Evolutionary conservation across 108 stramenopile genomes (phyloP).

Genomic region (Discostella pseudostelligera): DNA sequence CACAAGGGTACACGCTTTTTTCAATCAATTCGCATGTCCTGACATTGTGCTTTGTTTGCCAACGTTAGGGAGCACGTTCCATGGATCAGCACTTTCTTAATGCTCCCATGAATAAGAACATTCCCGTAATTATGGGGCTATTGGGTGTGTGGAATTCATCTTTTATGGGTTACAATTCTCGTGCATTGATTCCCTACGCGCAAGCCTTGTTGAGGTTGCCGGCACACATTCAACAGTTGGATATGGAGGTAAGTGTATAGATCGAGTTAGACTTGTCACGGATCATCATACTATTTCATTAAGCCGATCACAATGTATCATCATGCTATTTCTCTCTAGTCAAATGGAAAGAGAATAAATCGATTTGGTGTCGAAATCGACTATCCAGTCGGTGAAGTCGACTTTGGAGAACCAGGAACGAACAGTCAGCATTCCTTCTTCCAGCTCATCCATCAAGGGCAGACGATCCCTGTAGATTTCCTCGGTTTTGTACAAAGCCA

Average conservation of each 20-base stretch:
- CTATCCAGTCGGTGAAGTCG: conserved; percentile 93
- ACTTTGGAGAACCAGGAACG: conserved; percentile 98
- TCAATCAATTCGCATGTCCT: not conserved
- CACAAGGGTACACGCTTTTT: not conserved
- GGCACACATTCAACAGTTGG: conserved; percentile 99
- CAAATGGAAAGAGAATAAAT: conserved; percentile 87
- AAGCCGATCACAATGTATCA: not conserved
- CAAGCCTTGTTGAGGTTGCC: conserved; percentile 96
- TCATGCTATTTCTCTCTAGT: conserved; percentile 18
- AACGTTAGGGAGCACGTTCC: conserved; percentile 88
- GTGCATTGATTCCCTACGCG: conserved; percentile 92
- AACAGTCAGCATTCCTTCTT: conserved; percentile 99
- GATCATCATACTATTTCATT: not conserved
- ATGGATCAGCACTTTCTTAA: conserved; percentile 96
- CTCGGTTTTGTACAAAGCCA: conserved; percentile 91
- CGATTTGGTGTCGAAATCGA: conserved; percentile 82
- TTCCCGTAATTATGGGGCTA: conserved; percentile 97
- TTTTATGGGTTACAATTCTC: conserved; percentile 89
- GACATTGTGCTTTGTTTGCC: conserved; percentile 12
- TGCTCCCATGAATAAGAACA: conserved; percentile 90
- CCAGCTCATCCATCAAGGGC: conserved; percentile 98
- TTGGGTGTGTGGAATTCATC: conserved; percentile 98
- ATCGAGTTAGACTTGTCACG: not conserved
- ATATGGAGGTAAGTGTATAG: conserved; percentile 85
- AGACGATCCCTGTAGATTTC: conserved; percentile 95